These are phyloP conservation scores for Pseudoscleropodium purum DNA, from an alignment of 225 moss, liverwort and hornwort species.

Conservation along the genomic window DNA sequence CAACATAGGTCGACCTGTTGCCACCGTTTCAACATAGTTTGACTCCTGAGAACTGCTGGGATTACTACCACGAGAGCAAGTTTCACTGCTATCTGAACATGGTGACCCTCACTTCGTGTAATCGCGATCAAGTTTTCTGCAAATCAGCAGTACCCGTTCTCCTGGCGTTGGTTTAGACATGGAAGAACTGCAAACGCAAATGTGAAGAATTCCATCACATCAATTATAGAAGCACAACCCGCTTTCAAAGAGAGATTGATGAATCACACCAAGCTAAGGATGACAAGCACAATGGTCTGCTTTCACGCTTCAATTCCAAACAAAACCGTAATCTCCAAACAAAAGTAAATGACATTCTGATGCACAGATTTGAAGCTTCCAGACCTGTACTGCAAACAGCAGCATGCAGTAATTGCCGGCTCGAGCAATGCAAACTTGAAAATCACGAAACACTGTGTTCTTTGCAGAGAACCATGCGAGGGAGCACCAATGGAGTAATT, in stretches of 20 bases:
- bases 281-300: not conserved
- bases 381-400: not conserved
- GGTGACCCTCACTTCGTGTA: too few species aligned
- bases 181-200: too few species aligned
- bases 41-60: not conserved
- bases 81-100: too few species aligned
- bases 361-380: not conserved
- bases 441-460: not conserved
- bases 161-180: too few species aligned
- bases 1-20: conserved; percentile 40
- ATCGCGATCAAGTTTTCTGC: too few species aligned
- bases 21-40: conserved; percentile 9
- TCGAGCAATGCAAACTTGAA: not conserved
- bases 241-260: not conserved
- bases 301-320: too few species aligned
- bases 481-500: too few species aligned
- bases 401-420: too few species aligned
- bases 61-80: not conserved
- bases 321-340: not conserved
- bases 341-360: not conserved
- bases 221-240: too few species aligned
- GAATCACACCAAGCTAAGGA: not conserved
- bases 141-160: too few species aligned
- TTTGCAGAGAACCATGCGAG: too few species aligned
- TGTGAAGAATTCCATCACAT: too few species aligned